Base-by-base conservation (phyloP, 176 grass and related monocot genomes). In the Aechmea fasciata region DNA sequence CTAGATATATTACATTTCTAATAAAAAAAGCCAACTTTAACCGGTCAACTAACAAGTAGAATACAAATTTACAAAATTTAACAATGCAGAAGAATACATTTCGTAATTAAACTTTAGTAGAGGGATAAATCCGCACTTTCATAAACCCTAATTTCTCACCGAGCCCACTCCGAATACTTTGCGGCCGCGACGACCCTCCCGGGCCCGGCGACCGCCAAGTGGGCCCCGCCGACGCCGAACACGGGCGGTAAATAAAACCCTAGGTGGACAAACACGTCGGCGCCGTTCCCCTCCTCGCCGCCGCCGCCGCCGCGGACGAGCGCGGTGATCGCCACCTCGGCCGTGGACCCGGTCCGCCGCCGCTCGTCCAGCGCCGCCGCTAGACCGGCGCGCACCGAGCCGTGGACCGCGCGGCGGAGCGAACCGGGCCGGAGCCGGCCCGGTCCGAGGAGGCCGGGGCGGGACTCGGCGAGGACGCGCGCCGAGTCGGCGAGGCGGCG, bases 101-200 rank as follows among this genome's bases (percentile, higher is more conserved):
- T 41, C 33, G 33, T 41, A 41, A 41, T 41, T 41, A 8, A 41
- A 41, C 33, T 41, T 41, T 7, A 41, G 33, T 7, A 41, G 33
- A 41, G 4, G 33, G 33, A 41, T 41, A 41, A 41, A 41, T 41
- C 33, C 3, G 33, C 33, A 41, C 33, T 41, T 41, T 41, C 33
- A 41, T 6, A 0, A 41, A 41, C 5, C 54, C 54, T 59, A 59
- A 59, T 59, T 18, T 59, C n/a, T 78, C 9, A 87, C 91, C 91
- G 81, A 22, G 73, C 81, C 93, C 89, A 96, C 9, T 87, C 18
- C 12, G 89, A 79, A 57, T 87, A 90, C 80, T 97, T 97, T 49
- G 84, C 89, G 13, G 69, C 72, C 13, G 89, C 84, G 0, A 79
- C 72, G 0, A 85, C 76, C 73, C 93, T 90, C 22, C 89, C 82